Base-by-base conservation (phyloP, 441 rosid genomes). In the Eutrema salsugineum region DNA sequence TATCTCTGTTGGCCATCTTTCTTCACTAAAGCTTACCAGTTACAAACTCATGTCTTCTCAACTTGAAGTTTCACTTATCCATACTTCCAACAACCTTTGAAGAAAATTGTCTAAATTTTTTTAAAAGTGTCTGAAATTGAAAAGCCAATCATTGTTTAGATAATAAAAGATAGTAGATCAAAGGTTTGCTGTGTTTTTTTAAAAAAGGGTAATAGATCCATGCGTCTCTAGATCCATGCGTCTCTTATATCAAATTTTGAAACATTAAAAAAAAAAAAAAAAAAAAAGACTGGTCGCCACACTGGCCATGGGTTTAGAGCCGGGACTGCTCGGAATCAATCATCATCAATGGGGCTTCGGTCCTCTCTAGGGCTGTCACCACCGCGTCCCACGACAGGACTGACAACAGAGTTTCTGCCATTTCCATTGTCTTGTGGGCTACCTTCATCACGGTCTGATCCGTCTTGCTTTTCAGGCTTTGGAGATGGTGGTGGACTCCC, bases 1-100 rank as follows among this genome's bases (percentile, higher is more conserved):
- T 90, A 91, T 77, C 90, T 90, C 5, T 84, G 86, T 59, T 90
- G 95, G 93, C 95, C 97, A 19, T 78, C 87, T 60, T 94, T 94
- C 83, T 94, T 94, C 87, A 91, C 97, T 30, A 77, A 70, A 44
- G 91, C 99, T 40, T 89, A 78, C 77, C 99, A 91, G 59, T 65
- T 94, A 65, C 82, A 90, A 64, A 71, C 80, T 19, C 84, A 59
- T 6, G 92, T 88, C 47, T 91, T 94, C 79, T 68, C 79, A 9
- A 33, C 30, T 8, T 71, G 73, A 71, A 5, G 1, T 9, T 66
- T 17, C 19, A 7, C 2, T 12, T n/a, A 62, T 63, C 20, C 15
- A 20, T 1, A 28, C 30, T 36, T 24, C 12, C n/a, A 28, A 70
- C 35, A 58, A 20, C 8, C 11, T 55, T 44, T 4, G 24, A 19